Evolutionary conservation across 2,329 filamentous ascomycete species (phyloP), one percentile per base, ranked within the genome.

Genomic region (Huntiella omanensis): DNA sequence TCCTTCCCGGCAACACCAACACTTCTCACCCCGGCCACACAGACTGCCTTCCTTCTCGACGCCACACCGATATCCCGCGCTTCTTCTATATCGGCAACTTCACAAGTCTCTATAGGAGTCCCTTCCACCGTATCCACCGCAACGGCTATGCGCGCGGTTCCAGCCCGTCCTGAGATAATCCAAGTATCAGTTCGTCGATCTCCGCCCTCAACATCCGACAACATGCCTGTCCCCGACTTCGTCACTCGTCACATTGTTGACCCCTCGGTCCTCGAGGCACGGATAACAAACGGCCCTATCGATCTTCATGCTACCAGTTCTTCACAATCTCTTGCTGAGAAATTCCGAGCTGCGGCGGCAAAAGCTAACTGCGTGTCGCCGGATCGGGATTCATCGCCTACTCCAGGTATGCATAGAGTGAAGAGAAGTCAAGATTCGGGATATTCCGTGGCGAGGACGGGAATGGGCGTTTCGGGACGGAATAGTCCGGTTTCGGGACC

Each of bases 161-260:
- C 43, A 34, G 43, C 35, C n/a, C 48, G 48, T 28, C 43, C 48
- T 6, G 48, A 49, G 35, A 44, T 49, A n/a, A 37, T 49, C 8
- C 39, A 49, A 34, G 22, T 28, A 10, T 28, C 22, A 28, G 48
- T 49, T 22, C 43, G 48, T 35, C 43, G 48, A 11, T 28, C 48
- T 7, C 33, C 15, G 5, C 13, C 43, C 5, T n/a, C 43, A 11
- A 41, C 12, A 32, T 13, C 40, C 10, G 17, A 41, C 6, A 28
- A 6, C 13, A 45, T 37, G 33, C 33, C 33, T 5, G 32, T 28
- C 22, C 37, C 35, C 5, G 37, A 39, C 15, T 13, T 45, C 1
- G 19, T 22, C 7, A 15, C 35, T 3, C 17, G 37, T n/a, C 37
- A 34, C 12, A 32, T 34, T 33, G 13, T 40, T 13, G 45, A 41